Evolutionary conservation across 2,329 filamentous ascomycete species (phyloP).

Genomic region (Aspergillus tamarii): DNA sequence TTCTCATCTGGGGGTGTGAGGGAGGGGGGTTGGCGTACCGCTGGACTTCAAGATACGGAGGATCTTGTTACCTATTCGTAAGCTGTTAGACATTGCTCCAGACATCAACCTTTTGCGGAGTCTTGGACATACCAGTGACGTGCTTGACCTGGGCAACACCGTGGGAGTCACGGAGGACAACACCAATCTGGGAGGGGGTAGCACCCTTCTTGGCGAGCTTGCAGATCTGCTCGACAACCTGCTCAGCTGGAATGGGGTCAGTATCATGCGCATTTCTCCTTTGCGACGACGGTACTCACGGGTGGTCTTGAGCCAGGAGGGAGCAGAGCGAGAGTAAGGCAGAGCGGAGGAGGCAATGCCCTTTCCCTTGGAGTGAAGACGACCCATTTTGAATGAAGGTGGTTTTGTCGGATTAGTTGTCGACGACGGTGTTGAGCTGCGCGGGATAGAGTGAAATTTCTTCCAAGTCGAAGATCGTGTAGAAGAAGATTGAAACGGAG

Average conservation of each 20-base stretch:
- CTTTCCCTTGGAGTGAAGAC: conserved; percentile 99
- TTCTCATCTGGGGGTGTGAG: conserved; percentile 28
- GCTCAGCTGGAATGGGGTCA: conserved; percentile 61
- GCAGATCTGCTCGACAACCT: conserved; percentile 98
- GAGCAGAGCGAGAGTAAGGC: conserved; percentile 92
- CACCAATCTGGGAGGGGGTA: conserved; percentile 98
- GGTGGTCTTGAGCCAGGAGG: conserved; percentile 98
- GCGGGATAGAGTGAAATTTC: conserved; percentile 2
- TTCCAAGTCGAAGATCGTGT: background rate
- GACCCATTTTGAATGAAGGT: conserved; percentile 55
- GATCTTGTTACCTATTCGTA: conserved; percentile 88
- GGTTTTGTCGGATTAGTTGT: conserved; percentile 27
- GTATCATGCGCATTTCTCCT: background rate
- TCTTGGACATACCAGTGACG: conserved; percentile 77
- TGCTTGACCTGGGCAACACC: conserved; percentile 97
- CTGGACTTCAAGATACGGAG: conserved; percentile 97
- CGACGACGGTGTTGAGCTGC: conserved; percentile 31
- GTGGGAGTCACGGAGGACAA: conserved; percentile 96
- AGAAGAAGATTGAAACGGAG: background rate
- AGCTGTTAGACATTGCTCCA: conserved; percentile 42
- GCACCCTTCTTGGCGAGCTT: conserved; percentile 99
- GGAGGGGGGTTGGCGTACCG: conserved; percentile 66
- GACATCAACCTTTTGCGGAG: background rate
- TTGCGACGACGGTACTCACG: conserved; percentile 36
- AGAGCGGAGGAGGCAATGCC: conserved; percentile 95